A percentile compares a stretch with the other conserved stretches of the same genome.
phyloP scores from a whole-genome alignment of 2,329 filamentous ascomycete species.

The Aspergillus brunneoviolaceus region DNA sequence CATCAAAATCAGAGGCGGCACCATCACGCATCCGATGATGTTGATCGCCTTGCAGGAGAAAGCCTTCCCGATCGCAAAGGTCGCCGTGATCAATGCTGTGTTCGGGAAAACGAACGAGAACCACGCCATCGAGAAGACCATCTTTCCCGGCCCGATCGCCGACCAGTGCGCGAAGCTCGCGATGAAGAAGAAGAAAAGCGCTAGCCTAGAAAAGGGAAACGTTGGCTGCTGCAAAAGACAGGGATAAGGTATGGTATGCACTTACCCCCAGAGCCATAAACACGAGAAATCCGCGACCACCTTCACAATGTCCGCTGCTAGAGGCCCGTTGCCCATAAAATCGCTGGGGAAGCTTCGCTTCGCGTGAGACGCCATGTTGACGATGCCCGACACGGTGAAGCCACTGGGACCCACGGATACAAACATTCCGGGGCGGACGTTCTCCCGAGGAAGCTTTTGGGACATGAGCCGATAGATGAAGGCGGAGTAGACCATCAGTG shows the following conservation, averaged over 20 bases:
- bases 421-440: conserved; percentile 78
- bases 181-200: conserved; percentile 80
- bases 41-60: conserved; percentile 61
- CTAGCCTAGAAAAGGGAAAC: conserved; percentile 49
- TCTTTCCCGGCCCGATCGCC: conserved; percentile 58
- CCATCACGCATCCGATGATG: conserved; percentile 67
- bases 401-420: conserved; percentile 76
- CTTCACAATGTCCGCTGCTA: conserved; percentile 56
- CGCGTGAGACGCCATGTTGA: conserved; percentile 57
- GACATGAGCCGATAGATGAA: conserved; percentile 88
- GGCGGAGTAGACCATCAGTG: conserved; percentile 77
- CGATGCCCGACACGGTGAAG: conserved; percentile 63
- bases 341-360: conserved; percentile 49
- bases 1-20: conserved; percentile 62
- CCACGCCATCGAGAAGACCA: conserved; percentile 83
- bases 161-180: conserved; percentile 74
- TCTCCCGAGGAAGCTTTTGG: conserved; percentile 76
- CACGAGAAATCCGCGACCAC: conserved; percentile 63
- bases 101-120: conserved; percentile 82
- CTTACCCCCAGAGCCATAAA: conserved; percentile 73
- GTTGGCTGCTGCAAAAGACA: too few species aligned
- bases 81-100: conserved; percentile 71
- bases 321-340: conserved; percentile 58
- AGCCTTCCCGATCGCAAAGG: conserved; percentile 66
- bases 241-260: background rate